Base-by-base conservation (phyloP, 2,329 filamentous ascomycete genomes). In the Xylogone sp. region DNA sequence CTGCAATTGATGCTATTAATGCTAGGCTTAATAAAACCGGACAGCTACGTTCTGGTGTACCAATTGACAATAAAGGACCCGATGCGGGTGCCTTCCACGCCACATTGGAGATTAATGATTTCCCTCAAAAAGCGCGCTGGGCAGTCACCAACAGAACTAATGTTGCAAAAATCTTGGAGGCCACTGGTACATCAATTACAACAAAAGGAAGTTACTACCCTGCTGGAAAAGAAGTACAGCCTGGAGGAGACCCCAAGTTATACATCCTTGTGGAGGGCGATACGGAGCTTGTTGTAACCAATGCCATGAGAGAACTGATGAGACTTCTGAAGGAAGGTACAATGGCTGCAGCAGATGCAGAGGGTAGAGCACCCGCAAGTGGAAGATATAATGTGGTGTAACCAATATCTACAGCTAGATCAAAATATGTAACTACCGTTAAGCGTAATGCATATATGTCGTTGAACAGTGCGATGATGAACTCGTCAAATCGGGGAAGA, bases 181-280 rank as follows among this genome's bases (percentile, higher is more conserved):
- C 89, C 9, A 97, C 93, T 0, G 93, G 91, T 42, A 96, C 92
- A 1, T 96, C 90, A 6, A 99, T 99, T 68, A 99, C 94, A 0
- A 97, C 91, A 43, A 99, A 99, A 75, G 94, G 94, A 59, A 94
- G 81, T 55, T 97, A 90, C 69, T 97, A 97, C 63, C 70, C 86
- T 1, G 65, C 83, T 1, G 92, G 91, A 58, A 96, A 96, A 68
- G 86, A 90, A 59, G 90, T 90, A 2, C 82, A 78, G 7, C 69
- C 86, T 0, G 84, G 82, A 31, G 87, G 86, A 50, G 85, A 91
- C 60, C 88, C 94, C n/a, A 97, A 97, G 75, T 75, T 99, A 62
- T 99, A 97, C 68, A 97, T 99, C 63, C 80, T 99, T 54, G 95
- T 99, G 52, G 94, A 99, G 68, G 94, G 94, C 42, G 94, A 99